Conservation (phyloP, 352 stramenopile genomes). For the Globisporangium sylvaticum region DNA sequence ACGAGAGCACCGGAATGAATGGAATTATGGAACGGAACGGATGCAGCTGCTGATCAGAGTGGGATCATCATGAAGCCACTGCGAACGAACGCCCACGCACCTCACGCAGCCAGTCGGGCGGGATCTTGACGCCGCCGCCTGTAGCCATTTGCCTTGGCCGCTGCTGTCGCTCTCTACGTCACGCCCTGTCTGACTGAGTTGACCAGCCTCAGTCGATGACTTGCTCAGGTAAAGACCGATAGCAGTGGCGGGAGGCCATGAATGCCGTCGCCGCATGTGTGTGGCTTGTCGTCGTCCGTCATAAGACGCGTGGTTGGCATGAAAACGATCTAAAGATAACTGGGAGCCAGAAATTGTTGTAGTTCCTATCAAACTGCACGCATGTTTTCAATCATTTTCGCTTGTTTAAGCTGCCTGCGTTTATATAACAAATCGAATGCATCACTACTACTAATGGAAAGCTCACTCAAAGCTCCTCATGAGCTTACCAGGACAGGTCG, state of each 20-base stretch:
- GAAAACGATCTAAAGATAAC: neutral
- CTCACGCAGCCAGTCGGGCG: constrained; percentile 46
- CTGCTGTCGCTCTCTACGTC: neutral
- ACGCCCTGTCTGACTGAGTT: neutral
- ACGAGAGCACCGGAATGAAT: neutral
- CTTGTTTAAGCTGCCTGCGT: neutral
- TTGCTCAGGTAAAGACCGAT: neutral
- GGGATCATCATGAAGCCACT: neutral
- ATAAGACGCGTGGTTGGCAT: neutral
- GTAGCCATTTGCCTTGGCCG: neutral
- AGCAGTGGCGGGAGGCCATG: no score
- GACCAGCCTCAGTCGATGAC: neutral
- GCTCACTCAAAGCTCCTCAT: neutral
- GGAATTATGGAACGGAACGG: neutral
- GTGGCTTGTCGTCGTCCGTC: no score
- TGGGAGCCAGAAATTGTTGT: neutral
- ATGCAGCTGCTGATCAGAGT: neutral
- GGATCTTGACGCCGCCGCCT: constrained; percentile 34
- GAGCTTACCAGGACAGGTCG: constrained; percentile 58
- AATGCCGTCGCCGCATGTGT: no score
- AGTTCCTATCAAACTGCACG: neutral
- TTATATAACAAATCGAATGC: constrained; percentile 7
- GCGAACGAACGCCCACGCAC: constrained; percentile 15
- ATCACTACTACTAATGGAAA: neutral
- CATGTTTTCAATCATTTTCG: neutral